These are phyloP conservation scores for Aurinia saxatilis DNA, from an alignment of 345 rosid species.

Conservation along the genomic window DNA sequence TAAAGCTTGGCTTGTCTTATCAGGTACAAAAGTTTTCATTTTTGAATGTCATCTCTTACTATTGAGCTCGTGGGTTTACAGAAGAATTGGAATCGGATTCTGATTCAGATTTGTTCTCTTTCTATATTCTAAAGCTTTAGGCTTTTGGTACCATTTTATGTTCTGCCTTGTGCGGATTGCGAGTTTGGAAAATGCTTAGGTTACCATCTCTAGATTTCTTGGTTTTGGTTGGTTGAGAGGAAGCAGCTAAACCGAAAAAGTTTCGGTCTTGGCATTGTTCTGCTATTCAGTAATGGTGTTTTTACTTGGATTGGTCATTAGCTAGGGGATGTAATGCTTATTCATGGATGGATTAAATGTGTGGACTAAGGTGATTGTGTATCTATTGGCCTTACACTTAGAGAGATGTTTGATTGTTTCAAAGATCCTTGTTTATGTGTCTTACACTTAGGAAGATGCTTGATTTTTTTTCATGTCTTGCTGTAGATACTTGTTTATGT, in stretches of 20 bases:
- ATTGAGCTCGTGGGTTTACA: background rate
- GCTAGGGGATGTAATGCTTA: too few species aligned
- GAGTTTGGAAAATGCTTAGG: background rate
- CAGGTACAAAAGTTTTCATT: conserved; percentile 37
- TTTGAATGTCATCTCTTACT: background rate
- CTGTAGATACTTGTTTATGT: too few species aligned
- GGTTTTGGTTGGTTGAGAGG: too few species aligned
- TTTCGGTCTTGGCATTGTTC: background rate
- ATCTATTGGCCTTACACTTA: background rate
- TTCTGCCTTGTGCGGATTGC: background rate
- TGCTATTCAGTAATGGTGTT: background rate
- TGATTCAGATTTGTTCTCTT: background rate
- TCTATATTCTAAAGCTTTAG: background rate
- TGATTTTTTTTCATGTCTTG: too few species aligned
- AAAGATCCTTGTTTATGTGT: background rate
- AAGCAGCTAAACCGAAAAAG: background rate
- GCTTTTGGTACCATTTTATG: background rate
- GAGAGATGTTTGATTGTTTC: background rate
- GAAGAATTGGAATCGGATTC: background rate
- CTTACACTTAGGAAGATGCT: too few species aligned
- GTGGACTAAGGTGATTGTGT: background rate
- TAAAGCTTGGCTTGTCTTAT: conserved; percentile 62
- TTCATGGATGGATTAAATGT: background rate
- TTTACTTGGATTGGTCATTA: background rate
- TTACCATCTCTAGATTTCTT: background rate